phyloP scores from a whole-genome alignment of 2,329 filamentous ascomycete species.

The Nothophaeocryptopus gaeumannii region DNA sequence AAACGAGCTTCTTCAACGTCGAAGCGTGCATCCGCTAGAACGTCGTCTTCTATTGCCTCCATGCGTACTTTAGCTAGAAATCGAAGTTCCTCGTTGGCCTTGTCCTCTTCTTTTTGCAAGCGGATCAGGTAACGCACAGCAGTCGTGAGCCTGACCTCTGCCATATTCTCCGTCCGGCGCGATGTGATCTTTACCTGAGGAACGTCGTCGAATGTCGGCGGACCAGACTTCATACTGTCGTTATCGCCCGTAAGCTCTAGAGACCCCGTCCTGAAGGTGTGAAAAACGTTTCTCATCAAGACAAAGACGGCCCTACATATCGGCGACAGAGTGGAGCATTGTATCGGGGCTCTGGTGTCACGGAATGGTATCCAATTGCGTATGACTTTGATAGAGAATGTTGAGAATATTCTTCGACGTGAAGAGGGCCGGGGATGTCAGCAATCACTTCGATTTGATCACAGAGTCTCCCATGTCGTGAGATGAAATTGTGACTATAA shows the following conservation, averaged over 20 bases:
- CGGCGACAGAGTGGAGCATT: neutral
- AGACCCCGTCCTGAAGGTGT: neutral
- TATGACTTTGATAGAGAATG: too few relatives aligned
- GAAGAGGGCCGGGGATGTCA: too few relatives aligned
- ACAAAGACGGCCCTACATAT: neutral
- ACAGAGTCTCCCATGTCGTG: too few relatives aligned
- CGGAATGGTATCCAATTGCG: too few relatives aligned
- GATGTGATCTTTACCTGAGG: neutral
- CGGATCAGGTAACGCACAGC: neutral
- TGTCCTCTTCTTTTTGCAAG: neutral
- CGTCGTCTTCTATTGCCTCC: too few relatives aligned
- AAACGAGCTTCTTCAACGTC: too few relatives aligned
- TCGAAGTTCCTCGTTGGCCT: neutral
- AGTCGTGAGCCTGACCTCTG: neutral
- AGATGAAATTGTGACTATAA: too few relatives aligned
- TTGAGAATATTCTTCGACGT: too few relatives aligned
- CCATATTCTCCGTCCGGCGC: neutral
- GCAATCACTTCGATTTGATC: too few relatives aligned
- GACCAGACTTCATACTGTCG: neutral
- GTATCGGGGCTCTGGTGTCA: too few relatives aligned
- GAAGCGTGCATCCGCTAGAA: too few relatives aligned
- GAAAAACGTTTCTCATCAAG: neutral
- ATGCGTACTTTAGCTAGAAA: too few relatives aligned
- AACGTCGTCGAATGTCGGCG: neutral
- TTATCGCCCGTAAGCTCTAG: neutral